Evolutionary conservation across 257 asterid species (phyloP).

Genomic region (Capsicum pubescens): DNA sequence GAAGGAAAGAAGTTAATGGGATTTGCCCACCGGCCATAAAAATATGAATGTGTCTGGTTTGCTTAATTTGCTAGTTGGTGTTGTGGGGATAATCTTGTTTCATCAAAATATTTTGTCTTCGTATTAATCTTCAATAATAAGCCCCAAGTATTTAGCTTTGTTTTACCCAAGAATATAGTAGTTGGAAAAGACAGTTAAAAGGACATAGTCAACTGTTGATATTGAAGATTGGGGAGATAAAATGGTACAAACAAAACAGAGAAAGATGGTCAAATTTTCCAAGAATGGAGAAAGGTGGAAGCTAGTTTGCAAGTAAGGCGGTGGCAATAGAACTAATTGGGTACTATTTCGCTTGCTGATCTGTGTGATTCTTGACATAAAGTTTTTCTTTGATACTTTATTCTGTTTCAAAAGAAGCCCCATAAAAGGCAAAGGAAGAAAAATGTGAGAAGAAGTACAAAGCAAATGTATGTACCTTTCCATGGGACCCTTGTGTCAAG

Average conservation of each 20-base stretch:
- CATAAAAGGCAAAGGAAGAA: not conserved
- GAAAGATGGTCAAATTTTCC: not conserved
- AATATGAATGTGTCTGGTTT: slow-evolving; percentile 2
- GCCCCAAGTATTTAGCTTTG: not conserved
- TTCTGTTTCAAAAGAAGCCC: not conserved
- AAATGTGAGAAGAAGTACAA: slow-evolving; percentile 20
- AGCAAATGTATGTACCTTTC: slow-evolving; percentile 20
- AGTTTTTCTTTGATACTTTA: slow-evolving; percentile 5
- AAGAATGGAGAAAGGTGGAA: slow-evolving; percentile 16
- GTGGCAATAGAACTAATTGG: slow-evolving; percentile 13
- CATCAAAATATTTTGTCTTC: slow-evolving; percentile 4
- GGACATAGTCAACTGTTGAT: slow-evolving; percentile 11
- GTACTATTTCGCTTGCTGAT: slow-evolving; percentile 15
- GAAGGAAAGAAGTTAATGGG: slow-evolving; percentile 21
- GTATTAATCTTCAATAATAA: slow-evolving; percentile 7
- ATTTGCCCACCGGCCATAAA: slow-evolving; percentile 31
- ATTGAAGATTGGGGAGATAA: not conserved
- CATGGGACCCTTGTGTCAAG: slow-evolving; percentile 27
- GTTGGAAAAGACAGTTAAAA: slow-evolving; percentile 23
- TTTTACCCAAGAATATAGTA: not conserved
- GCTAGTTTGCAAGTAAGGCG: not conserved
- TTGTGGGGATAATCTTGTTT: slow-evolving; percentile 13
- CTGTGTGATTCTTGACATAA: slow-evolving; percentile 22
- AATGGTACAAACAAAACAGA: slow-evolving; percentile 15
- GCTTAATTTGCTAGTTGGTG: slow-evolving; percentile 15